Evolutionary conservation across 1,139 yeast species (phyloP), one percentile per base, ranked within the genome.

Genomic region (Yamadazyma membranifaciens): DNA sequence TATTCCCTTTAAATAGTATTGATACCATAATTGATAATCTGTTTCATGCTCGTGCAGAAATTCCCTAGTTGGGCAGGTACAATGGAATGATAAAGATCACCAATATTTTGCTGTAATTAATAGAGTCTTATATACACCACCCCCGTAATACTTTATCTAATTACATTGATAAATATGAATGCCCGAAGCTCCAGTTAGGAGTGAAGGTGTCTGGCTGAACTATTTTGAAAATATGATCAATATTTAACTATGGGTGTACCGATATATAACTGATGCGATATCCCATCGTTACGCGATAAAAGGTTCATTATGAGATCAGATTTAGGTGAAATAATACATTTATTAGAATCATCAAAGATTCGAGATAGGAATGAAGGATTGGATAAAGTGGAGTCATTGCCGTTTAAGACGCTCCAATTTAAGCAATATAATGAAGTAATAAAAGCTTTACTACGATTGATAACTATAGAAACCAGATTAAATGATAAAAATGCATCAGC

Each of bases 291-390:
- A 20, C 33, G 33, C 33, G 33, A 31, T 16, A 20, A 20, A 20
- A 20, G 24, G 7, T 16, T 11, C 20, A 31, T 6, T 34, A 36
- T 36, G 32, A 31, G 40, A 37, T 14, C 24, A 7, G 34, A 38
- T 13, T 15, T 34, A 6, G 32, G 30, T 12, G 40, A 36, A 20
- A 38, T 38, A 3, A 6, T 38, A 11, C 20, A 14, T 10, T 38
- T 34, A n/a, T 20, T 49, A n/a, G 45, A 41, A 31, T 49, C 54
- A 11, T 35, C 40, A 2, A 48, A 47, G 37, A 40, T 41, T 6
- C 42, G 41, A 24, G 52, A 48, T 3, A 41, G 46, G 14, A 49
- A 43, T 33, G 49, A 50, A 17, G 54, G 46, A 2, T 37, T 50
- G 13, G 47, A 42, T 6, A 27, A 31, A 7, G 6, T 25, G n/a